phyloP scores from a whole-genome alignment of 345 rosid genomes.

The Eucalyptus tenuipes region DNA sequence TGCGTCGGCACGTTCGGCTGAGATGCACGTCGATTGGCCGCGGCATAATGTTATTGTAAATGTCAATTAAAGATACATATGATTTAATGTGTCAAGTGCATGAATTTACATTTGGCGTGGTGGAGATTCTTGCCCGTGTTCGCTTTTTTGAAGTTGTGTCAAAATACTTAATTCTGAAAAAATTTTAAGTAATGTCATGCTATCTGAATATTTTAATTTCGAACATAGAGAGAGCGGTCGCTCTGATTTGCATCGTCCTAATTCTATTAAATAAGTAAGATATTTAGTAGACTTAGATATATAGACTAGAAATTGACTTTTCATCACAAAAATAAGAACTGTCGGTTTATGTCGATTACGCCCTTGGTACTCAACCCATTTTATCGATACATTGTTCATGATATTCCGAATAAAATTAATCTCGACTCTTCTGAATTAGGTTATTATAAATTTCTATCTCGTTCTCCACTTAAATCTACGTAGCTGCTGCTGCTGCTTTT shows the following conservation, averaged over 20 bases:
- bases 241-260: neutral
- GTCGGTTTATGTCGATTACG: too few relatives aligned
- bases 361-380: too few relatives aligned
- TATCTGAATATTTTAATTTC: neutral
- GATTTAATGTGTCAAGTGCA: rapidly evolving
- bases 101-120: rapidly evolving
- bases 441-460: neutral
- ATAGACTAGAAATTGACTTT: neutral
- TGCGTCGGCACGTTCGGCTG: neutral
- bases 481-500: too few relatives aligned
- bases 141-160: rapidly evolving
- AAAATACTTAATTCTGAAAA: neutral
- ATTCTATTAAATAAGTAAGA: neutral
- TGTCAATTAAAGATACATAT: neutral
- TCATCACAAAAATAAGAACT: neutral
- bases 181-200: neutral
- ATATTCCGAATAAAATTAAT: too few relatives aligned
- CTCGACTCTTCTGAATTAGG: too few relatives aligned
- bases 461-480: neutral
- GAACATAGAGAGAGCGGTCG: too few relatives aligned
- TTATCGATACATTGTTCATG: too few relatives aligned
- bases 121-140: neutral
- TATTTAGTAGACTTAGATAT: neutral
- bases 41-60: neutral
- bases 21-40: neutral